These are phyloP conservation scores for Alternaria triticimaculans DNA, from an alignment of 2,329 filamentous ascomycete genomes.

Conservation along the genomic window DNA sequence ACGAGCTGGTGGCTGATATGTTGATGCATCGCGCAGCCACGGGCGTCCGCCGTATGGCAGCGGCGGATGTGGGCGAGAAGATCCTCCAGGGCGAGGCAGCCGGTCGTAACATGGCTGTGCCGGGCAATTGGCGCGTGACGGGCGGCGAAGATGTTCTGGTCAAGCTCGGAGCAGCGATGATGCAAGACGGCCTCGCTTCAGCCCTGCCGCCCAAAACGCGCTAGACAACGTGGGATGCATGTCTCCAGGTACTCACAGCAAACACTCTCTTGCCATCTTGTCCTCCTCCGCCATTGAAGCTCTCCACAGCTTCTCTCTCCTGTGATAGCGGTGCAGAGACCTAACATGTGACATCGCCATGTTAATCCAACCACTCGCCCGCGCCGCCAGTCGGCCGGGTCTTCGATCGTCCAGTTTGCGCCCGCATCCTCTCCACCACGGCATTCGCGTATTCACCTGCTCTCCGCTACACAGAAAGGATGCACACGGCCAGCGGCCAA, in stretches of 20 bases:
- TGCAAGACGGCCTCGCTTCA: conserved; percentile 21
- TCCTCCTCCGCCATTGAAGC: conserved; percentile 9
- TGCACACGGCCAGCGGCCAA: conserved; percentile 44
- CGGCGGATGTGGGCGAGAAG: conserved; percentile 22
- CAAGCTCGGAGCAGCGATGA: conserved; percentile 8
- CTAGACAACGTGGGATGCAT: conserved; percentile 11
- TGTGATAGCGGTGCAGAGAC: background rate
- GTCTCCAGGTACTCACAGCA: conserved; percentile 4
- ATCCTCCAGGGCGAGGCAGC: conserved; percentile 37
- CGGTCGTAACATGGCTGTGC: conserved; percentile 41
- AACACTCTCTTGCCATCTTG: background rate
- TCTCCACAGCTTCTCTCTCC: background rate
- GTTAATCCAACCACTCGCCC: conserved; percentile 46
- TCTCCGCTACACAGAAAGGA: conserved; percentile 54
- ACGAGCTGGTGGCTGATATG: conserved; percentile 54
- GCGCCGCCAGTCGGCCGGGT: conserved; percentile 40
- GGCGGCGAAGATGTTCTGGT: conserved; percentile 1
- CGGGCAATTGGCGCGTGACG: conserved; percentile 30
- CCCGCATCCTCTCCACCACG: conserved; percentile 26
- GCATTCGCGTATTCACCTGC: conserved; percentile 52
- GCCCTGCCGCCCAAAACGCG: conserved; percentile 7
- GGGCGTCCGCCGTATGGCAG: conserved; percentile 18
- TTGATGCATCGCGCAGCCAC: conserved; percentile 50
- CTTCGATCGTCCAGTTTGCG: conserved; percentile 27
- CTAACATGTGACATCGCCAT: conserved; percentile 40